phyloP scores from a whole-genome alignment of 2,329 filamentous ascomycete species.

The Aspergillus sp. region DNA sequence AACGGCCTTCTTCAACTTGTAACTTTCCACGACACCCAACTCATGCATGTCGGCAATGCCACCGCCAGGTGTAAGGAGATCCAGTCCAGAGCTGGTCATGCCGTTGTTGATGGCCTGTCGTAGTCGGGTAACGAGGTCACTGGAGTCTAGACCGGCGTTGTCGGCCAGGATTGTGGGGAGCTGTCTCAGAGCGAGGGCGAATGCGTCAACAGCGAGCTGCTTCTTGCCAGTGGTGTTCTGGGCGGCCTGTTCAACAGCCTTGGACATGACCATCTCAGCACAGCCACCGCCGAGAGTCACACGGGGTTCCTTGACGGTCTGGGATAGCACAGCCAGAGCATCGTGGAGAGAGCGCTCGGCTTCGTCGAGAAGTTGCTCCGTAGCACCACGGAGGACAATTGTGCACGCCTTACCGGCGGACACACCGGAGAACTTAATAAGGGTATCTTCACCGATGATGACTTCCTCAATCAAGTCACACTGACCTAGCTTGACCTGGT shows the following conservation, averaged over 20 bases:
- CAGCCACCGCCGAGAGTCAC: constrained; percentile 94
- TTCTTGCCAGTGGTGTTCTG: constrained; percentile 97
- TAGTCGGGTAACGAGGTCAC: constrained; percentile 86
- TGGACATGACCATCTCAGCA: constrained; percentile 98
- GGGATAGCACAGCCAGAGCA: constrained; percentile 90
- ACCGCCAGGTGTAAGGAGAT: constrained; percentile 84
- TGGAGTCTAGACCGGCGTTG: constrained; percentile 94
- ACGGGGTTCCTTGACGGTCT: constrained; percentile 91
- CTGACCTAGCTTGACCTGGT: constrained; percentile 91
- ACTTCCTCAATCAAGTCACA: constrained; percentile 97
- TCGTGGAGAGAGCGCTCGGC: constrained; percentile 95
- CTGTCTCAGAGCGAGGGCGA: constrained; percentile 85
- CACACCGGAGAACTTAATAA: constrained; percentile 97
- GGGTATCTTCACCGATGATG: constrained; percentile 94
- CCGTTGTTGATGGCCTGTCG: constrained; percentile 94
- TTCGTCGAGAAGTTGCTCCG: constrained; percentile 94
- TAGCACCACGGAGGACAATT: constrained; percentile 92
- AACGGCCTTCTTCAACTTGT: constrained; percentile 98
- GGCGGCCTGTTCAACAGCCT: constrained; percentile 90
- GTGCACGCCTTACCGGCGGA: constrained; percentile 93
- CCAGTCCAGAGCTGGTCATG: constrained; percentile 86
- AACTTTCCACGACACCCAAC: constrained; percentile 91
- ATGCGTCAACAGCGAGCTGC: constrained; percentile 87
- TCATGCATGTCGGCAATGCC: constrained; percentile 96
- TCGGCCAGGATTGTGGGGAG: constrained; percentile 95